These are phyloP conservation scores for Morella rubra DNA, from an alignment of 306 rosid species.

Conservation along the genomic window DNA sequence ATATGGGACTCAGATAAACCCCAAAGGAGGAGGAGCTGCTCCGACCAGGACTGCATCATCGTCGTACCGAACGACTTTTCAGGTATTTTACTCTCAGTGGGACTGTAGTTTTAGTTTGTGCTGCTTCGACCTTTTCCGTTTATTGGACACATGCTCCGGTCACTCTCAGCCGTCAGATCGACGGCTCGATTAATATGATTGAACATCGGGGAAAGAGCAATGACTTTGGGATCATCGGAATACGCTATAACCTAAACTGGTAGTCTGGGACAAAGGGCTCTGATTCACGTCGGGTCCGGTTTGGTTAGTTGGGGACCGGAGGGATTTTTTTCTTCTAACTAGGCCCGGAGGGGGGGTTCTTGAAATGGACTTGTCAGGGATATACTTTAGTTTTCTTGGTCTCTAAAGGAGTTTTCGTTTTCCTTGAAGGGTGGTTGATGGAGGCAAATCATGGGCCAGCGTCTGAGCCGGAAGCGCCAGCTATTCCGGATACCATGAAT, in stretches of 20 bases:
- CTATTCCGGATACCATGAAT: constrained; percentile 23
- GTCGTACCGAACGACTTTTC: constrained; percentile 48
- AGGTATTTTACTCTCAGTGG: constrained; percentile 36
- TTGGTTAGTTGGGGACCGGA: neutral
- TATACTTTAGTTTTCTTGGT: neutral
- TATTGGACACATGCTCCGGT: neutral
- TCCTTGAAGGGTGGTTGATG: constrained; percentile 43
- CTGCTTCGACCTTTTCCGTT: neutral
- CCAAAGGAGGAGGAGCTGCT: constrained; percentile 62
- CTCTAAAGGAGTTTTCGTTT: constrained; percentile 21
- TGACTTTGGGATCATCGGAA: neutral
- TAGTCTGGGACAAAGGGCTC: constrained; percentile 1
- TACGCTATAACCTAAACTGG: neutral
- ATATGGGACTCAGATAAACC: constrained; percentile 31
- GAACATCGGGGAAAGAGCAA: constrained; percentile 6
- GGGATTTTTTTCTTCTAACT: no score
- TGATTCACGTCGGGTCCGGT: constrained; percentile 17
- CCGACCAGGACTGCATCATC: constrained; percentile 61
- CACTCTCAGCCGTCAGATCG: constrained; percentile 25
- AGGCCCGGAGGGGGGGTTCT: neutral
- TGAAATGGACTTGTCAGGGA: neutral
- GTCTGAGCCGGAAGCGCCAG: constrained; percentile 25
- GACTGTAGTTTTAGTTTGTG: constrained; percentile 1
- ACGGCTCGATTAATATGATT: constrained; percentile 24
- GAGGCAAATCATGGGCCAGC: constrained; percentile 29